Base-by-base conservation (phyloP, 768 basidiomycete species). In the Rossbeevera mucosa region DNA sequence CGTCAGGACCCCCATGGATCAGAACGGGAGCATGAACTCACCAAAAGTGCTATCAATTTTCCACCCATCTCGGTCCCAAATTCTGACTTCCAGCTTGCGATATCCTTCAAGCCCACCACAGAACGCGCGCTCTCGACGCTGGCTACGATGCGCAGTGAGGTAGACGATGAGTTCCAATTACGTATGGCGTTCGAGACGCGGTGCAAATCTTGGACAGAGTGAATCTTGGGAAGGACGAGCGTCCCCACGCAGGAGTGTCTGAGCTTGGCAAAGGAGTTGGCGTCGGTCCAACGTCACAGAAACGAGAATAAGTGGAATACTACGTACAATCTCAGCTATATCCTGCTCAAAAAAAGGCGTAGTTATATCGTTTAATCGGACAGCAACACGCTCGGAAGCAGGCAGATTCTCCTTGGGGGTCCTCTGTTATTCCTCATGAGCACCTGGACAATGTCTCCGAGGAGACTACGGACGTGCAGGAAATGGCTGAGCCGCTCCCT, bases 61-160 rank as follows among this genome's bases (percentile, higher is more conserved):
- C 86, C 82, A 16, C 84, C 85, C 7, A 62, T 64, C 38, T 68
- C 65, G 14, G 68, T 51, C 18, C 72, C 72, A 51, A 76, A 69
- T 43, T 72, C 68, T 1, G 78, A 81, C 50, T 74, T 79, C 85
- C 89, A 91, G 7, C 68, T 65, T 0, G 87, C 90, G 55, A 95
- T 94, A 5, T 76, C 73, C 2, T 81, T 76, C 1, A 94, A 63
- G 61, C 83, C 81, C 66, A 82, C 77, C 49, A 91, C 72, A 2
- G 80, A 82, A 47, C 72, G 74, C 1, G 93, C 92, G 60, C 88
- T 94, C 68, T 96, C 93, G 38, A 95, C 82, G 62, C 89, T 91
- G 0, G 89, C 84, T 5, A 96, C 75, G 25, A 95, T 76, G 42
- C 77, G 71, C 42, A 88, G 65, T 1, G 76, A 73, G n/a, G 65